Evolutionary conservation across 805 yeast species (phyloP), one percentile per base, ranked within the genome.

Genomic region (Wickerhamomyces chaumierensis): DNA sequence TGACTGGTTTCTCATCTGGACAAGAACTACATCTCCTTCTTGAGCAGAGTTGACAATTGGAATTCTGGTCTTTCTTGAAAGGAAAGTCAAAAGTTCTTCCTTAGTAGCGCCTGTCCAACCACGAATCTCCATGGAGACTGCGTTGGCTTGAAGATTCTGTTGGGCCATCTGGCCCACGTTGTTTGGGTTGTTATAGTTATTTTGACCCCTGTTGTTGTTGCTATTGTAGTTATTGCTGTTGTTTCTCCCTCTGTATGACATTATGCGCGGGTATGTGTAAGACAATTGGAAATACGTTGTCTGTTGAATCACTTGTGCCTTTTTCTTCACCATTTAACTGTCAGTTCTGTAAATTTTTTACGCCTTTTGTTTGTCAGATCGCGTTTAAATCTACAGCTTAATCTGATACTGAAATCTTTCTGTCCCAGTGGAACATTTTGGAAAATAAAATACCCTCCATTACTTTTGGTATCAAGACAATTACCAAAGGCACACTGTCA

Each of bases 61-160:
- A 16, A 83, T 65, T 38, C 70, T 65, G 14, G 83, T 62, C 52
- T 81, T 84, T 45, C 94, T 68, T 36, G 77, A 71, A 14, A 87
- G 58, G 56, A 87, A 88, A 31, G 67, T 63, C 9, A 81, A 65
- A 42, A 86, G 65, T 42, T 86, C 94, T 16, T 70, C 76, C 42
- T 69, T 66, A 2, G 81, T 56, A 1, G 87, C 94, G 43, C 85
- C 83, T 42, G 81, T 78, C 96, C 96, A 87, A 34, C 87, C 85
- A 31, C 68, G 61, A 11, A 86, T 68, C 45, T 81, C 85, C 11
- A 86, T 69, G 3, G 69, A 63, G 4, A 73, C 64, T 27, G 57
- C 47, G 36, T 62, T 66, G 37, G 41, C 40, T 35, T 32, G 33
- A 36, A 38, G 36, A 2, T 39, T 42, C 16, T 42, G 45, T 5